Evolutionary conservation across 495 filamentous ascomycete species (phyloP), one percentile per base, ranked within the genome.

Genomic region (Penicillium tannophilum): DNA sequence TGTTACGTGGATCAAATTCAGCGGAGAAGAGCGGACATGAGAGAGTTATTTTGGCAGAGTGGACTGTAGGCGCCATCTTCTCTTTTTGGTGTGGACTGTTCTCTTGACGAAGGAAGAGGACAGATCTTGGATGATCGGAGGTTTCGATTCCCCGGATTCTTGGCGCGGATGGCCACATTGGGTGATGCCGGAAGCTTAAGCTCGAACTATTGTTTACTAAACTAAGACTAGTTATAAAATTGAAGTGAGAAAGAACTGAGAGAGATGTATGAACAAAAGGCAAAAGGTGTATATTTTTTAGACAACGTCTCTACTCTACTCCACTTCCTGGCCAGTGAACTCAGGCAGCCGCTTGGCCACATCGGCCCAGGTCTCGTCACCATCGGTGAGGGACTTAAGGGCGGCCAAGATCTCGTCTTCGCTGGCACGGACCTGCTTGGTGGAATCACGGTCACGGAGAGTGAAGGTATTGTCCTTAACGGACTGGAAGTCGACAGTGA

Each of bases 21-120:
- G 89, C 89, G 19, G 90, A 84, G 72, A 91, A 97, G 42, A 97
- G 80, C n/a, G 94, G 93, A 68, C 93, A 97, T 23, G 85, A 84
- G 55, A 96, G 82, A 17, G 85, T 91, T 56, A 85, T 73, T 69
- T 88, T 91, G 52, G 88, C 83, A 30, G 77, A 84, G 54, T 82
- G 69, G 45, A 87, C 73, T 49, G 76, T 71, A 24, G 84, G 82
- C 57, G 86, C 76, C 77, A 79, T 79, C 10, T 41, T 70, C 57
- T 46, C 23, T 26, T 49, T 28, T n/a, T 26, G 46, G 46, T 35
- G 35, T 50, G 44, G 31, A 45, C 46, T 55, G 33, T 58, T 17
- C 57, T 58, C 36, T 54, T 51, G 19, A 57, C 41, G 47, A 44
- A 55, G 33, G 44, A 62, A 68, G 60, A 70, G 61, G 63, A 62